Base-by-base conservation (phyloP, 352 stramenopile genomes). In the Globisporangium nodosum region DNA sequence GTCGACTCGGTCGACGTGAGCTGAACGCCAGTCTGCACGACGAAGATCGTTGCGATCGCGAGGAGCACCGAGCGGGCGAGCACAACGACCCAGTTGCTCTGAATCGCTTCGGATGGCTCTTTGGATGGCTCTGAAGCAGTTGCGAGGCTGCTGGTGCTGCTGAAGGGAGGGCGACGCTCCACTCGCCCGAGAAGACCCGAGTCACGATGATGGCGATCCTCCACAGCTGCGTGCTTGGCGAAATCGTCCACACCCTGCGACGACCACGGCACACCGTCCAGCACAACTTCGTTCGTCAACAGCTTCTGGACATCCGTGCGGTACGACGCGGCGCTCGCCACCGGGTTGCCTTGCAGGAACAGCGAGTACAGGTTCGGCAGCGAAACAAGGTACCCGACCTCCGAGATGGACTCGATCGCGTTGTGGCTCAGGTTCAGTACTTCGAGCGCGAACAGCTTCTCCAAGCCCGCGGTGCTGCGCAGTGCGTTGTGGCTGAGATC, bases 401-500 rank as follows among this genome's bases (percentile, higher is more conserved):
- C 56, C 3, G 51, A 42, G 43, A 64, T 61, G 6, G 47, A 56
- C 15, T 35, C 39, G 16, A 68, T 68, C 12, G 46, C 37, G 20
- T 68, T 68, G 43, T 65, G 51, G n/a, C 56, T 61, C 16, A 68
- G 37, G 30, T 68, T 56, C 27, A 68, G 57, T 13, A 61, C 37
- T 24, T 68, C 56, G 20, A 68, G 51, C 21, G 62, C 30, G 18
- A 52, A 60, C 20, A 68, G 56, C 27, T 55, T 56, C 46, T 68
- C 62, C 21, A 68, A n/a, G 0, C 62, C 62, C 6, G 50, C 30
- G 12, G 56, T 68, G 56, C 62, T 68, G 8, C 9, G 35, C 5
- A 68, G 30, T 9, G 18, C 12, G 31, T 68, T 68, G 47, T 61
- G 50, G 13, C 56, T 61, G 16, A 68, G 62, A 45, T 68, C 51